Evolutionary conservation across 495 filamentous ascomycete species (phyloP), one percentile per base, ranked within the genome.

Genomic region (Platismatia glauca): DNA sequence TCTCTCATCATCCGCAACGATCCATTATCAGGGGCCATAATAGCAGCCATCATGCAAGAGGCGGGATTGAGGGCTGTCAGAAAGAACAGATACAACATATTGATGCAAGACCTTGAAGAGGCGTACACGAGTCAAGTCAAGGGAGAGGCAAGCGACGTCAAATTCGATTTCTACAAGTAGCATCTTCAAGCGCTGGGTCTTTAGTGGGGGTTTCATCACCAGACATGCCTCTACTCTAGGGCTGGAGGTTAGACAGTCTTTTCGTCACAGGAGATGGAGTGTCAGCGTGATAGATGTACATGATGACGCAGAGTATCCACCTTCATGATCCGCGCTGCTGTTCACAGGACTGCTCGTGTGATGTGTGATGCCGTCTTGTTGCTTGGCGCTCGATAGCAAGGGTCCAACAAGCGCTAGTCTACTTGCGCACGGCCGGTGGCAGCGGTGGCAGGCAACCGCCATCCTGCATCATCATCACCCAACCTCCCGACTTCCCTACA

Each of bases 31-130:
- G 94, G 94, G 67, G 94, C 94, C 50, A 86, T 97, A 66, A 98
- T 98, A 75, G 94, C 94, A 24, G 94, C 94, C 33, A 95, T 98
- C 73, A 97, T 98, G 94, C 94, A 98, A 75, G 94, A 98, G 76
- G 95, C 94, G 43, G 94, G 94, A 64, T 79, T 98, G 64, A 84
- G 94, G 60, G 94, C 94, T 48, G 95, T 98, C 57, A 82, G 94
- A 70, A 98, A 98, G 84, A 98, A 98, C 73, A 79, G 94, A 66
- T 98, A 98, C 76, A 97, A 97, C 71, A 97, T 98, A 72, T 96
- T 98, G 69, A 95, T 97, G 77, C 82, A 80, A 50, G 94, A 98
- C 72, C 78, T 98, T 57, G 94, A 98, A 73, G 92, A 97, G 75
- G 92, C 95, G 8, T 98, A 98, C 71, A 85, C 88, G 16, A 90